Base-by-base conservation (phyloP, 371 early-diverging fungal genomes). In the Mucor velutinosus region DNA sequence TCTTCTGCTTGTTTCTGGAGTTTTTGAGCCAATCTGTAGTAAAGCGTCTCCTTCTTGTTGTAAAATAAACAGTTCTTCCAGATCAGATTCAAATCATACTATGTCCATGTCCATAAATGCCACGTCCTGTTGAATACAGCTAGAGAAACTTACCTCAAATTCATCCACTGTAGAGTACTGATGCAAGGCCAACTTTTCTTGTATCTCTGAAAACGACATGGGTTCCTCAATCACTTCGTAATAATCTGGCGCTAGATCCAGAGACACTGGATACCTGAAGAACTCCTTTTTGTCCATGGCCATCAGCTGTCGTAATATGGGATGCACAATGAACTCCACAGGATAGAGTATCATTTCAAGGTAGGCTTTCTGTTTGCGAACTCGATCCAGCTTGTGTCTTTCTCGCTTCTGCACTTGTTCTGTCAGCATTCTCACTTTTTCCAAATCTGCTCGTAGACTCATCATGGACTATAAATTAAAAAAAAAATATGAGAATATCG, bases 321-420 rank as follows among this genome's bases (percentile, higher is more conserved):
- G 87, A 57, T 84, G 74, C 30, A 93, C 59, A 17, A 92, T 71
- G 25, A 85, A 79, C 41, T 89, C 89, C 17, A 95, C 71, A 6
- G 97, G 98, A 63, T 88, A 89, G 17, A 94, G 66, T 12, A 91
- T 75, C 37, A 74, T 76, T 70, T 92, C 92, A 10, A 92, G 62
- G 55, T 91, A 92, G 15, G 89, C 88, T 17, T 84, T 82, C 65
- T 92, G 91, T 27, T 85, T 77, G 6, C 87, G 76, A 10, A 78
- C 74, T 12, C 83, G 68, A 67, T 88, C 86, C 37, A 96, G 73
- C 71, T 97, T 96, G 56, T 88, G 89, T 63, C 90, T 86, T 71
- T 98, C 98, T 1, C 99, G 86, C 35, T 93, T 92, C 35, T 92
- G 87, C 12, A 97, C 93, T 62, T 93, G 86, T 69, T 98, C 97